phyloP scores from a whole-genome alignment of 1,284 basidiomycete species.

The Stereum hirsutum region DNA sequence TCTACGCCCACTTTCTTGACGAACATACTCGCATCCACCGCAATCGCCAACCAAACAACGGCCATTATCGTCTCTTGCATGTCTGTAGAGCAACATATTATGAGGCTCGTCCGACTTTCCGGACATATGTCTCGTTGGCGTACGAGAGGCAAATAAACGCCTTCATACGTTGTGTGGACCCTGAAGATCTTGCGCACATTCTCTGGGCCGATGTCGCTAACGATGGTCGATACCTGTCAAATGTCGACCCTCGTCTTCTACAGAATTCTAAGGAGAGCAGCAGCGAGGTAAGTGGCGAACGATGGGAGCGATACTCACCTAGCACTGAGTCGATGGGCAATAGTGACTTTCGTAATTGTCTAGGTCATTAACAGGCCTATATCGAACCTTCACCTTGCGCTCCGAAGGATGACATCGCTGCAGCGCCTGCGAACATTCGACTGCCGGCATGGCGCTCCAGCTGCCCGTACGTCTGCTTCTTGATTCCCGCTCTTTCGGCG shows the following conservation, averaged over 20 bases:
- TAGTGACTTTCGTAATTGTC: background rate
- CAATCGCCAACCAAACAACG: conserved; percentile 25
- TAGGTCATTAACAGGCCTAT: conserved; percentile 14
- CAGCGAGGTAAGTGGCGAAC: too few species aligned
- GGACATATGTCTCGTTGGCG: conserved; percentile 27
- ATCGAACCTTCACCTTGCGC: conserved; percentile 25
- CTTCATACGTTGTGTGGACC: conserved; percentile 20
- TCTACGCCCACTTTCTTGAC: conserved; percentile 23
- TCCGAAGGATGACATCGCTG: conserved; percentile 23
- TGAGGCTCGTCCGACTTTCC: conserved; percentile 21
- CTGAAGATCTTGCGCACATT: too few species aligned
- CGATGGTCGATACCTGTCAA: too few species aligned
- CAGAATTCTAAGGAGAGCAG: too few species aligned
- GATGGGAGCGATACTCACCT: too few species aligned
- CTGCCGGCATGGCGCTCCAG: conserved; percentile 18
- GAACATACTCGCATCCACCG: conserved; percentile 16
- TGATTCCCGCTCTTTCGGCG: background rate
- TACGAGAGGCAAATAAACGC: conserved; percentile 28
- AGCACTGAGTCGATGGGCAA: too few species aligned
- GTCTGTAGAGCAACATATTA: conserved; percentile 21
- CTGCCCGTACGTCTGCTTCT: background rate
- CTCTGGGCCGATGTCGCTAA: background rate
- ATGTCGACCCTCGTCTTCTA: too few species aligned
- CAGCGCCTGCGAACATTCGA: conserved; percentile 29
- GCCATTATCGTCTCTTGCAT: conserved; percentile 23